These are phyloP conservation scores for Rhizopus arrhizus DNA, from an alignment of 371 early-diverging fungal species.

Conservation along the genomic window DNA sequence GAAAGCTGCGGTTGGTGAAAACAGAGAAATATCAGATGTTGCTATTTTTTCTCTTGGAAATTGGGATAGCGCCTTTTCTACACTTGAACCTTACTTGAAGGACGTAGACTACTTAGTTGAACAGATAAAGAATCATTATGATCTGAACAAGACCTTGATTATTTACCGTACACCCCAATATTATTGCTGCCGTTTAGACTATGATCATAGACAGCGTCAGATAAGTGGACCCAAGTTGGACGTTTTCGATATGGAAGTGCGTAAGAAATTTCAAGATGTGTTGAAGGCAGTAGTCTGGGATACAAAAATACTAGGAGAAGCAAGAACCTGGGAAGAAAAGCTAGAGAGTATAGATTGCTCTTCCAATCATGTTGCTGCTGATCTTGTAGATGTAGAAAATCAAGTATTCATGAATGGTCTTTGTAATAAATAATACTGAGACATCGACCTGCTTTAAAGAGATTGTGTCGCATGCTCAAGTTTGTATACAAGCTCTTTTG, in stretches of 20 bases:
- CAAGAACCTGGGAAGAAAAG: slow-evolving; percentile 40
- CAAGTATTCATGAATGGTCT: slow-evolving; percentile 50
- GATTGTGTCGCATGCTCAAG: no score
- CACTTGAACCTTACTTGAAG: slow-evolving; percentile 28
- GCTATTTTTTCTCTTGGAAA: slow-evolving; percentile 52
- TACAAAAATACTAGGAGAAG: slow-evolving; percentile 39
- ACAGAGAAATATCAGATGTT: slow-evolving; percentile 14
- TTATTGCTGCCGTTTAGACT: slow-evolving; percentile 56
- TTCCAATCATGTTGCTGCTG: slow-evolving; percentile 50
- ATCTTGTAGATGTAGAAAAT: slow-evolving; percentile 54
- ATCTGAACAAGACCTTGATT: slow-evolving; percentile 27
- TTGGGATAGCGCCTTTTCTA: slow-evolving; percentile 57
- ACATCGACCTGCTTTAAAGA: not conserved
- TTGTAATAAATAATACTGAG: slow-evolving; percentile 20
- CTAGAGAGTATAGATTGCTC: slow-evolving; percentile 32
- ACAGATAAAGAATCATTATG: slow-evolving; percentile 34
- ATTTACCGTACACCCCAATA: slow-evolving; percentile 57
- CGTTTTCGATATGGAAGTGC: slow-evolving; percentile 40
- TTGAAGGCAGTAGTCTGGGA: slow-evolving; percentile 45
- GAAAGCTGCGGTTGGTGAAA: slow-evolving; percentile 29
- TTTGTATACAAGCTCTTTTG: no score
- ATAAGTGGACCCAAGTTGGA: slow-evolving; percentile 42
- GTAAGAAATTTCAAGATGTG: slow-evolving; percentile 25
- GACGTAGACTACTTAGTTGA: slow-evolving; percentile 34
- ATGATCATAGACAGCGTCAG: slow-evolving; percentile 31